phyloP scores from a whole-genome alignment of 2,329 filamentous ascomycete species.

The Cytospora paraplurivora region DNA sequence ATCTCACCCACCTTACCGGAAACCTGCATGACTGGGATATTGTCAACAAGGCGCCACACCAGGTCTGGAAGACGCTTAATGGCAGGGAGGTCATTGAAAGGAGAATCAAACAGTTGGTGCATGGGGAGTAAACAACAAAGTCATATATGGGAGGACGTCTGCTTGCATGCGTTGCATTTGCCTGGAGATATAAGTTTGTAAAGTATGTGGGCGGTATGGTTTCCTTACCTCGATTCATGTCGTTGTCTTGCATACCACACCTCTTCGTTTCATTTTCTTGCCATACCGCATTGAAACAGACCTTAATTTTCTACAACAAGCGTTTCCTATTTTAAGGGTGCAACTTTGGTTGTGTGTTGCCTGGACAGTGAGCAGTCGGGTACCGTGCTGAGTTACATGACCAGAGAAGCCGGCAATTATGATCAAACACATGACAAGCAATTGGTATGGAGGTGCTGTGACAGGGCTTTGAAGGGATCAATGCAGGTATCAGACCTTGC shows the following conservation, averaged over 20 bases:
- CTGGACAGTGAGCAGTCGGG: neutral
- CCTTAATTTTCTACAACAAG: neutral
- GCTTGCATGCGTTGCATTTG: neutral
- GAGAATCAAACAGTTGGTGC: conserved; percentile 70
- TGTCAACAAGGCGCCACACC: conserved; percentile 79
- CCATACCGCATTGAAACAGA: neutral
- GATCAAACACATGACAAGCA: neutral
- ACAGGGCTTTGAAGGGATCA: neutral
- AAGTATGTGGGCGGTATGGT: neutral
- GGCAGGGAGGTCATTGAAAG: conserved; percentile 78
- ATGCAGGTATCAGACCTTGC: neutral
- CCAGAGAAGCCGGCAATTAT: neutral
- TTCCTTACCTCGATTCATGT: neutral
- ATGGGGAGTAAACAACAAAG: conserved; percentile 28
- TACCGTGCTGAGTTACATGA: neutral
- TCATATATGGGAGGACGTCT: neutral
- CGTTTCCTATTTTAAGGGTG: too few relatives aligned
- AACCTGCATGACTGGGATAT: conserved; percentile 84
- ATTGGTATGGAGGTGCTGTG: neutral
- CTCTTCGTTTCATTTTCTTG: neutral
- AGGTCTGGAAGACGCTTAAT: conserved; percentile 78
- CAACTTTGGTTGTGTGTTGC: too few relatives aligned
- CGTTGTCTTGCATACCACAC: neutral
- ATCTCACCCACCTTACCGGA: conserved; percentile 77
- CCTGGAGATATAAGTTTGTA: neutral